Evolutionary conservation across 768 basidiomycete genomes (phyloP), one percentile per base, ranked within the genome.

Genomic region (Glaciozyma antarctica): DNA sequence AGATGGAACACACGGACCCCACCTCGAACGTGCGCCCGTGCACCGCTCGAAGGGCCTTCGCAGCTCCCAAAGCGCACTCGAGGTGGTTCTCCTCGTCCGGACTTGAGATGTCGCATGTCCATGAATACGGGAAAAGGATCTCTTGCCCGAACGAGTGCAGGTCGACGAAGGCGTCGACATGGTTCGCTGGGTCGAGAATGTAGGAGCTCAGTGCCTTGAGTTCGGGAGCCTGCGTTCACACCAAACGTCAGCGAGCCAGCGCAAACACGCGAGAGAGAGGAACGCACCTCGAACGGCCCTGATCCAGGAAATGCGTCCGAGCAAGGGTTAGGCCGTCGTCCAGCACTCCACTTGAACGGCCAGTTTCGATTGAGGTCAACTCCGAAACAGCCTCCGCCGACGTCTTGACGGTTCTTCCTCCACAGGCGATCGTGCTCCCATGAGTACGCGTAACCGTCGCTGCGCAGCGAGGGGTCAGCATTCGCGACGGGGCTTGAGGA

Each of bases 71-170:
- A 8, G 83, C 85, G 12, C 85, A 87, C 75, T 90, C 88, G 64
- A 84, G 78, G 72, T 85, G 81, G 73, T 88, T 85, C 75, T 90
- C 88, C 1, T 85, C 85, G 69, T 88, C 87, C 64, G 82, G 81
- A 0, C 88, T 83, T 21, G 80, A 73, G 49, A 77, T 78, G 45
- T 80, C 80, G 77, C 88, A 89, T 0, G 84, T 82, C 73, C 84
- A 85, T 0, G 88, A 87, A 70, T 81, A 90, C 7, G 89, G 89
- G 44, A 84, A 80, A n/a, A 87, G 86, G 62, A 89, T 87, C 81
- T 89, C 86, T 74, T 90, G 88, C 0, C 88, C 88, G 72, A 88
- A 92, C 70, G 85, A 87, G 68, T 90, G 80, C 58, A 90, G 74
- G 76, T 90, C 88, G 41, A 90, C 64, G 75, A 88, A 90, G 2